Percentiles rank a stretch among this genome's conserved stretches.
Evolutionary conservation across 345 rosid genomes (phyloP).

Genomic region (Gynandropsis gynandra): DNA sequence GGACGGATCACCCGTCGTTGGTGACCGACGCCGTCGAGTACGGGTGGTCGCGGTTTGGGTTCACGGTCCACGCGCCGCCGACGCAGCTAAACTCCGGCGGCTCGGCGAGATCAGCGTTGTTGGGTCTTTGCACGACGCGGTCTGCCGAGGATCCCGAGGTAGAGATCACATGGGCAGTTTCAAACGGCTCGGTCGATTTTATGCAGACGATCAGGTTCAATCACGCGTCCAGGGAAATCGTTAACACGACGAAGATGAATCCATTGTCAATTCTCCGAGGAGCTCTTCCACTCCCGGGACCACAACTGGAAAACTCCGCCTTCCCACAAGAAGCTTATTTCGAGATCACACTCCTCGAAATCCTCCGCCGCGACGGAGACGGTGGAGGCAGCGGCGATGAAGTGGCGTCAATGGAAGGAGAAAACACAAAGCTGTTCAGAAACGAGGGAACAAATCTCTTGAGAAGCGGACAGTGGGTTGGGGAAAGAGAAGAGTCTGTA

Average conservation of each 20-base stretch:
- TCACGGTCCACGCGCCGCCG: constrained; percentile 32
- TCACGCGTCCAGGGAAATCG: constrained; percentile 23
- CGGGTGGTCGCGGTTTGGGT: constrained; percentile 88
- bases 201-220: constrained; percentile 70
- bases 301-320: constrained; percentile 60
- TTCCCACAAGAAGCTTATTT: constrained; percentile 93
- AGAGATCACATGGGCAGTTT: constrained; percentile 77
- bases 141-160: constrained; percentile 31
- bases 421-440: constrained; percentile 54
- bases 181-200: constrained; percentile 67
- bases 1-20: constrained; percentile 75
- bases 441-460: constrained; percentile 39
- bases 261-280: constrained; percentile 51
- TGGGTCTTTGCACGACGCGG: constrained; percentile 49
- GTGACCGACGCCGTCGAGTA: constrained; percentile 69
- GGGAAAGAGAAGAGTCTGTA: constrained; percentile 26
- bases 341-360: constrained; percentile 59
- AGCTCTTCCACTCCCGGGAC: constrained; percentile 83
- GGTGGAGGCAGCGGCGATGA: constrained; percentile 12
- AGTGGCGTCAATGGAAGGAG: constrained; percentile 38
- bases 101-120: constrained; percentile 29
- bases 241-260: constrained; percentile 21
- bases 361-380: constrained; percentile 14
- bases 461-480: constrained; percentile 22
- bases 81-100: constrained; percentile 30